Percentiles rank a stretch among this genome's conserved stretches.
Evolutionary conservation across 1,139 yeast species (phyloP).

Genomic region (Pichia sp.): DNA sequence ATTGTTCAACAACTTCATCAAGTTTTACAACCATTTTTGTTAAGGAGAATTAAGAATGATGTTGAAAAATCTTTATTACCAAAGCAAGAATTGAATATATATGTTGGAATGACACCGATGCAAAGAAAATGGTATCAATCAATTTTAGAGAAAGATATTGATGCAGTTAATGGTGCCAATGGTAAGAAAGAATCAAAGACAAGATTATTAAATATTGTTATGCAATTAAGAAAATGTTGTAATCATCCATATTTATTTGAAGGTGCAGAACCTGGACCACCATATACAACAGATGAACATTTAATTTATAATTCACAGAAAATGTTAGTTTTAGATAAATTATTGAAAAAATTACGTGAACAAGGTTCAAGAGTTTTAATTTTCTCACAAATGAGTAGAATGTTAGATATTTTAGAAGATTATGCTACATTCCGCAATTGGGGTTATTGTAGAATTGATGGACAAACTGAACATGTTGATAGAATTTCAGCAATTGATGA

Average conservation of each 20-base stretch:
- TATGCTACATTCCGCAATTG: slow-evolving; percentile 63
- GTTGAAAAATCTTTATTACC: slow-evolving; percentile 74
- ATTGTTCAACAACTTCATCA: slow-evolving; percentile 78
- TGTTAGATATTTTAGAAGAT: slow-evolving; percentile 73
- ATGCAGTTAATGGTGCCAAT: slow-evolving; percentile 75
- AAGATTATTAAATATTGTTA: slow-evolving; percentile 65
- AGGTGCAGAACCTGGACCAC: slow-evolving; percentile 87
- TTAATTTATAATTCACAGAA: slow-evolving; percentile 66
- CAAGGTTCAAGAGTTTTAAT: slow-evolving; percentile 73
- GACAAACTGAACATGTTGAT: slow-evolving; percentile 73
- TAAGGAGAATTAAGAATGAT: slow-evolving; percentile 70
- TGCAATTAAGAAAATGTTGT: slow-evolving; percentile 80
- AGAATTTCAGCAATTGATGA: slow-evolving; percentile 72
- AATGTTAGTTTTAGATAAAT: slow-evolving; percentile 62
- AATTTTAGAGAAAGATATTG: slow-evolving; percentile 69
- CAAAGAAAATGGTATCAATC: slow-evolving; percentile 72
- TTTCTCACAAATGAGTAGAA: slow-evolving; percentile 76
- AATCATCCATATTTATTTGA: slow-evolving; percentile 78
- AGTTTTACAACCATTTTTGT: slow-evolving; percentile 68
- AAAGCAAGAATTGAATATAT: slow-evolving; percentile 64
- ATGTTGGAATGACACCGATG: slow-evolving; percentile 70
- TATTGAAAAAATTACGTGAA: slow-evolving; percentile 51
- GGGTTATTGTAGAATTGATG: slow-evolving; percentile 72
- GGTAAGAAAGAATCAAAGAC: slow-evolving; percentile 73
- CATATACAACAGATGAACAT: slow-evolving; percentile 78